Conservation (phyloP, 768 basidiomycete species). For the Lepiota subincarnata region DNA sequence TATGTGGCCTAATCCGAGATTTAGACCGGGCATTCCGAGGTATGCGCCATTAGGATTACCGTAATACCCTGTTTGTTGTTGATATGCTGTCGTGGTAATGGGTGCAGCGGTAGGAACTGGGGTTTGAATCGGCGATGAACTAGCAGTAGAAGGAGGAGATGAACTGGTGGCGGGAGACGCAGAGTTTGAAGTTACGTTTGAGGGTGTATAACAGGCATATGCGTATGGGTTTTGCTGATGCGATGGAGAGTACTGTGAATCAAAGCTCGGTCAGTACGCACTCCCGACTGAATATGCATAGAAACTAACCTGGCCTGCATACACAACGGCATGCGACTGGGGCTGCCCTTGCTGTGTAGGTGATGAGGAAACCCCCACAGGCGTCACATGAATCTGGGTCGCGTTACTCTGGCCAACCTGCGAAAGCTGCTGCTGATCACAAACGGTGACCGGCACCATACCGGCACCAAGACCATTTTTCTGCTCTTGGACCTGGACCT, state of each 20-base stretch:
- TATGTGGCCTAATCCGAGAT: neutral
- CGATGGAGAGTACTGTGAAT: constrained; percentile 1
- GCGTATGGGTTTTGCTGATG: constrained; percentile 7
- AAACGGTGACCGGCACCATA: constrained; percentile 18
- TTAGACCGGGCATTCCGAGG: constrained; percentile 1
- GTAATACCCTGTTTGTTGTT: constrained; percentile 1
- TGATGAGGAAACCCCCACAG: neutral
- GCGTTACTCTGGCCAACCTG: neutral
- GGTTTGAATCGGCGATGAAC: neutral
- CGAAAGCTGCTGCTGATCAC: constrained; percentile 13
- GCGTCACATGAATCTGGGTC: constrained; percentile 3
- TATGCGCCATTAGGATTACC: constrained; percentile 1
- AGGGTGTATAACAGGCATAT: constrained; percentile 5
- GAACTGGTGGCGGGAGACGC: neutral
- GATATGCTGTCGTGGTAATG: neutral
- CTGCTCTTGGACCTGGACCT: constrained; percentile 15
- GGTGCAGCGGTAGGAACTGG: neutral
- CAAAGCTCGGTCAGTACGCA: neutral
- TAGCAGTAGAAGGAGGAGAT: neutral
- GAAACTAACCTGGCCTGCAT: constrained; percentile 5
- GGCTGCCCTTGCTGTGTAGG: constrained; percentile 4
- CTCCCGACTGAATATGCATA: neutral
- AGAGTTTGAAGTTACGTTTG: neutral
- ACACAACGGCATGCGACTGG: neutral
- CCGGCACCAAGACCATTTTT: constrained; percentile 12